Base-by-base conservation (phyloP, 129 eudicot genomes). In the Lactuca sativa region DNA sequence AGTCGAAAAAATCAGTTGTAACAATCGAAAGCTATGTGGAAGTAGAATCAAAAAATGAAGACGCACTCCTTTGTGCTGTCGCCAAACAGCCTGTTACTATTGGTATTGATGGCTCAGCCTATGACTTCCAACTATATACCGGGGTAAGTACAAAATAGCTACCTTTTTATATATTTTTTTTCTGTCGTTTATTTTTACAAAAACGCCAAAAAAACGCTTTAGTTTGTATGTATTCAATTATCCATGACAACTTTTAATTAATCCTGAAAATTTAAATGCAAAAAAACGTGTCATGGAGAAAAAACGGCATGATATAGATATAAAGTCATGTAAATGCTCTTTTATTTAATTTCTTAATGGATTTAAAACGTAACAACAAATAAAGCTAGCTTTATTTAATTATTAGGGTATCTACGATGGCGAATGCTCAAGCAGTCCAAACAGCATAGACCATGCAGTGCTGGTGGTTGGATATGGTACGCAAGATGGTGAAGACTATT, bases 391-490 rank as follows among this genome's bases (percentile, higher is more conserved):
- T 47, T 38, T 6, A 0, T 5, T 69, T 51, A 41, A 56, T 9
- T 3, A 43, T 60, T 40, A 82, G 87, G 95, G 95, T 48, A 80
- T 87, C 44, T 87, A 81, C 34, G 56, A 79, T 18, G 95, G 95
- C 15, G 74, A 73, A 13, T 87, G 95, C 83, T 82, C 90, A 33
- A 60, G 33, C 51, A 64, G 71, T 60, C 64, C 81, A 68, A 70
- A 78, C n/a, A 72, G 69, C 71, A 59, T 87, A 21, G 78, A 82
- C 73, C 95, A 87, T 16, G 90, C 85, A 0, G 95, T 84, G 10
- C 44, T 84, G 10, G 78, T 87, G 0, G 87, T 87, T n/a, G 95
- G 95, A 11, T 87, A 87, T 17, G 90, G 82, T 40, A 70, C 85
- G 3, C 77, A 84, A 73, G 82, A 71, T 7, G 81, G 54, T 36